These are phyloP conservation scores for Backusella morwellensis DNA, from an alignment of 192 early-diverging fungal genomes.

Conservation along the genomic window DNA sequence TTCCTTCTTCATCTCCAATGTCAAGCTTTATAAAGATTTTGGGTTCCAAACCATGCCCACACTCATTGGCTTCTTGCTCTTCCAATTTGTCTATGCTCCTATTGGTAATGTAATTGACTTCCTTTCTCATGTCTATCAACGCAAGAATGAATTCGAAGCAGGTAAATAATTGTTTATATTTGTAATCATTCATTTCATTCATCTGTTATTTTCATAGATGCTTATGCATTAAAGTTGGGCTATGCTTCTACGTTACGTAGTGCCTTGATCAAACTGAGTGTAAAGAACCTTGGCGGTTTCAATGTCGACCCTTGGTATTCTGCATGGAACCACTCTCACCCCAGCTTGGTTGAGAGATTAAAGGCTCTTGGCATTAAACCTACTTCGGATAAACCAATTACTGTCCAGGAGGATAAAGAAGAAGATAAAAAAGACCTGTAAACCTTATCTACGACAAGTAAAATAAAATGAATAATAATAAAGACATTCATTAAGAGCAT, in stretches of 20 bases:
- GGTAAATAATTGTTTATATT: slow-evolving; percentile 12
- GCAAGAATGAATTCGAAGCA: slow-evolving; percentile 91
- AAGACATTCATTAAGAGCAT: neutral
- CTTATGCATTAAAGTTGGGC: slow-evolving; percentile 82
- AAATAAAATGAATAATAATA: neutral
- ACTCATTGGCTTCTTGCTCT: slow-evolving; percentile 89
- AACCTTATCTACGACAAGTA: neutral
- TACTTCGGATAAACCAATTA: slow-evolving; percentile 21
- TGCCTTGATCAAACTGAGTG: slow-evolving; percentile 85
- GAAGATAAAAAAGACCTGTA: slow-evolving; percentile 9
- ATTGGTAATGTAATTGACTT: slow-evolving; percentile 76
- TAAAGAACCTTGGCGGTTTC: slow-evolving; percentile 85
- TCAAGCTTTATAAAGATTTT: slow-evolving; percentile 79
- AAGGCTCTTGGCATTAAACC: slow-evolving; percentile 48
- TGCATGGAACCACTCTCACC: slow-evolving; percentile 91
- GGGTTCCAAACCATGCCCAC: slow-evolving; percentile 77
- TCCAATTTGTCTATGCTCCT: slow-evolving; percentile 84
- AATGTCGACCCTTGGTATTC: slow-evolving; percentile 87
- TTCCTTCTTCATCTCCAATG: slow-evolving; percentile 71
- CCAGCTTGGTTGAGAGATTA: slow-evolving; percentile 86
- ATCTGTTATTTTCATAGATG: slow-evolving; percentile 48
- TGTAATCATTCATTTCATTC: too few relatives aligned
- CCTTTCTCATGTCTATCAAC: slow-evolving; percentile 73
- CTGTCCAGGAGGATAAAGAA: neutral
- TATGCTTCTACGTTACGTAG: slow-evolving; percentile 70